Base-by-base conservation (phyloP, 2,329 filamentous ascomycete species). In the Geosmithia flava region DNA sequence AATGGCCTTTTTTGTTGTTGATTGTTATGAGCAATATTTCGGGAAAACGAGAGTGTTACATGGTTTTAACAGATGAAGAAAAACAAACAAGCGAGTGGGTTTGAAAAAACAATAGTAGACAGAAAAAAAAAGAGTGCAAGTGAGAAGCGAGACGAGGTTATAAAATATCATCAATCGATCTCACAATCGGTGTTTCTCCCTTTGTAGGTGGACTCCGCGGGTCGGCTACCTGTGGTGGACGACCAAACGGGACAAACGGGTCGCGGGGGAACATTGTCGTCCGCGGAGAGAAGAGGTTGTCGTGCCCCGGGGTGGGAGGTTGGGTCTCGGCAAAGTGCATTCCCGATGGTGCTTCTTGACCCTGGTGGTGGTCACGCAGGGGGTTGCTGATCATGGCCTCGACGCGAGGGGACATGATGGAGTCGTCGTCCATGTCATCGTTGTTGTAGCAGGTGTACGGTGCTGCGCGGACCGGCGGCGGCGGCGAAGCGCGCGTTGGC, bases 141-240 rank as follows among this genome's bases (percentile, higher is more conserved):
- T 27, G 23, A 44, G 7, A 44, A 30, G 11, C n/a, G 27, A 45
- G 19, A 11, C 11, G 11, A n/a, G 27, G 10, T 33, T n/a, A 89
- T 63, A 90, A 69, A 47, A 88, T 70, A 58, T 89, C 85, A 60
- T 87, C 83, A 57, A 91, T 91, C 50, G 83, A 89, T 49, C 85
- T 74, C 47, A 81, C 79, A 51, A 91, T 89, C 3, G 85, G 83
- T 50, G 79, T 80, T 60, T 85, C 83, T 40, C 85, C 85, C 57
- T 77, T 79, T 13, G 83, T 85, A 0, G 84, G 82, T 16, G 85
- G 85, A 60, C 85, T 89, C 55, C 86, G 70, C 15, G 86, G 86
- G 59, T 90, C 84, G 15, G 70, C 71, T 11, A 70, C 64, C 51
- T 75, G 71, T 2, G 67, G 56, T 11, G 75, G 75, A 39, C 71